These are phyloP conservation scores for Rhizopus arrhizus DNA, from an alignment of 371 early-diverging fungal genomes.

Conservation along the genomic window DNA sequence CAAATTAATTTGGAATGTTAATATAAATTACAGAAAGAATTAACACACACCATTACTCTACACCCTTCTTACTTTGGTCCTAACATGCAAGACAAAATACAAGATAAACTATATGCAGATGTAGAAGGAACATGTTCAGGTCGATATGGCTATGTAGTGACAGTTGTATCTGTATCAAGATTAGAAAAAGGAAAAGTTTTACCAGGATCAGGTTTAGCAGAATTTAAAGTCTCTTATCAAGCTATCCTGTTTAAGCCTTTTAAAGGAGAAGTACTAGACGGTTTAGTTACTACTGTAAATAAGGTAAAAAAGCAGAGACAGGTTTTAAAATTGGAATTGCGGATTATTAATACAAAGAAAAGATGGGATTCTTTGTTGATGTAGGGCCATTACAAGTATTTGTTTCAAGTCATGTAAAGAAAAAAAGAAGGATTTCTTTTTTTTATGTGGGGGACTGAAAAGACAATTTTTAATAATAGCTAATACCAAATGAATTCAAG, in stretches of 20 bases:
- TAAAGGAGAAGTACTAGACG: slow-evolving; percentile 97
- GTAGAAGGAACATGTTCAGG: slow-evolving; percentile 96
- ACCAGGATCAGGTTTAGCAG: slow-evolving; percentile 87
- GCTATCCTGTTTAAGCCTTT: slow-evolving; percentile 98
- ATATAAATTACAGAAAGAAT: slow-evolving; percentile 61
- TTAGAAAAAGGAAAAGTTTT: slow-evolving; percentile 87
- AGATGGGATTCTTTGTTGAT: slow-evolving; percentile 97
- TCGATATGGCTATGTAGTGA: slow-evolving; percentile 90
- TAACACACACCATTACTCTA: slow-evolving; percentile 88
- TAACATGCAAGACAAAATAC: slow-evolving; percentile 76
- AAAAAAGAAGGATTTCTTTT: neutral
- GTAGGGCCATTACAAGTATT: slow-evolving; percentile 97
- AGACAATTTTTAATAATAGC: slow-evolving; percentile 42
- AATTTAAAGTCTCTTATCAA: slow-evolving; percentile 92
- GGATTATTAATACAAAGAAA: slow-evolving; percentile 6
- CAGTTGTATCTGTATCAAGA: slow-evolving; percentile 77
- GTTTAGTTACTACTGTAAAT: slow-evolving; percentile 91
- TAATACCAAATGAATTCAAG: slow-evolving; percentile 87
- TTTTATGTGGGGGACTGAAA: neutral
- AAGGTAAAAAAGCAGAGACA: slow-evolving; percentile 60
- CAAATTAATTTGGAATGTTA: neutral
- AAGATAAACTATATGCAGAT: slow-evolving; percentile 83
- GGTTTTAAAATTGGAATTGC: neutral
- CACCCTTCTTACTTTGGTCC: slow-evolving; percentile 93
- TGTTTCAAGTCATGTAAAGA: slow-evolving; percentile 83